A percentile compares a stretch with the other conserved stretches of the same genome.
Evolutionary conservation across 768 basidiomycete genomes (phyloP).

Genomic region (Candolleomyces eurysporus): DNA sequence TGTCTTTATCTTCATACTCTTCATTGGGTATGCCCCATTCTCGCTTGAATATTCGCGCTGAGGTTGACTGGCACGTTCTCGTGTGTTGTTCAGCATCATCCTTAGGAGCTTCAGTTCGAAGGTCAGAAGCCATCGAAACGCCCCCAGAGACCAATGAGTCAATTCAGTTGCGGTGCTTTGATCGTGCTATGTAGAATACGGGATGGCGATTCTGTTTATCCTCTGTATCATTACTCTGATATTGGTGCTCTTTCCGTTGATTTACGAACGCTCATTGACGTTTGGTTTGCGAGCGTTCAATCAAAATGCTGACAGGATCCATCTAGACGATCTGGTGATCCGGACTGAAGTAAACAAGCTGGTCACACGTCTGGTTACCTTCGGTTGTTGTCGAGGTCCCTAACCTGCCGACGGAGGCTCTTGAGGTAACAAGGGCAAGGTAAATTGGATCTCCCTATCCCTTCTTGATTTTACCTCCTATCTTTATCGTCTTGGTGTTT

Average conservation of each 20-base stretch:
- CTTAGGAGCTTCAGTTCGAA: constrained; percentile 89
- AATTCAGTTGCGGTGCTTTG: constrained; percentile 84
- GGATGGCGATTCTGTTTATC: constrained; percentile 76
- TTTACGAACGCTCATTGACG: neutral
- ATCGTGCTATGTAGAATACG: constrained; percentile 85
- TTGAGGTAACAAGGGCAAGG: no score
- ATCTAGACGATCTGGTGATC: constrained; percentile 72
- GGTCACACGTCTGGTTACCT: no score
- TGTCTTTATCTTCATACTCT: constrained; percentile 85
- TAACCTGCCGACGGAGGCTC: constrained; percentile 70
- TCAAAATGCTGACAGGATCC: constrained; percentile 3
- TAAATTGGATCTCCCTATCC: no score
- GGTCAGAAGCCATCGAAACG: constrained; percentile 83
- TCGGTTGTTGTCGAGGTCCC: no score
- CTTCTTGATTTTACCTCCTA: no score
- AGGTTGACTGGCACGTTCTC: constrained; percentile 11
- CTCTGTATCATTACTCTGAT: constrained; percentile 82
- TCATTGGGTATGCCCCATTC: constrained; percentile 68
- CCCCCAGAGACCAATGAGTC: constrained; percentile 60
- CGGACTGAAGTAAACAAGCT: constrained; percentile 75
- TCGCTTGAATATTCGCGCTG: neutral
- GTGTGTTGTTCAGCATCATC: constrained; percentile 71
- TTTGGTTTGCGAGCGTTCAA: neutral
- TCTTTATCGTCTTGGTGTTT: no score
- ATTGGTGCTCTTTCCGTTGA: constrained; percentile 41